These are phyloP conservation scores for Diaporthe sp. DNA, from an alignment of 2,329 filamentous ascomycete species.

Conservation along the genomic window DNA sequence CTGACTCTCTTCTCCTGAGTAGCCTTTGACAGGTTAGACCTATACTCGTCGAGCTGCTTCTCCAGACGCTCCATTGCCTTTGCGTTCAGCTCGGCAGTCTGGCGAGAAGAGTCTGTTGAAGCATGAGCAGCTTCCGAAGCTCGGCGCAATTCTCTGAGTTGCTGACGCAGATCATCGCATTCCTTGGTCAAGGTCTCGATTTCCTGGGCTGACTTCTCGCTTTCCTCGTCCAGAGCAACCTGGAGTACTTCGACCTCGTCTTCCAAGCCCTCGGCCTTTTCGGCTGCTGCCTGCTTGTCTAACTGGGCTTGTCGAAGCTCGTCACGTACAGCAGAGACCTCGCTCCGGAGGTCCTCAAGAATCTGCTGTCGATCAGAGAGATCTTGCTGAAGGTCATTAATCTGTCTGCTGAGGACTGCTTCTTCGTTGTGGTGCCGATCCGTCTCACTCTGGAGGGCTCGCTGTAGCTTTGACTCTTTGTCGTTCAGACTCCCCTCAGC, in stretches of 20 bases:
- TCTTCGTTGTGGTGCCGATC: conserved; percentile 82
- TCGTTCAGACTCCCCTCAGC: conserved; percentile 76
- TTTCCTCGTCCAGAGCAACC: conserved; percentile 74
- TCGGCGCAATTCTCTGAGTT: conserved; percentile 55
- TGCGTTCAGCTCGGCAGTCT: conserved; percentile 52
- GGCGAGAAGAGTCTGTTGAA: conserved; percentile 50
- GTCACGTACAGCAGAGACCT: conserved; percentile 76
- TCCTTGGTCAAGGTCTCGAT: conserved; percentile 60
- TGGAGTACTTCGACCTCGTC: conserved; percentile 84
- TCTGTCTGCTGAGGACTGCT: conserved; percentile 77
- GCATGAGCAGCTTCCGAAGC: conserved; percentile 49
- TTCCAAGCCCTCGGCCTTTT: conserved; percentile 78
- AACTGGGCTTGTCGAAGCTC: conserved; percentile 78
- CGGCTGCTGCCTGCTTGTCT: conserved; percentile 72
- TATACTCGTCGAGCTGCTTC: conserved; percentile 71
- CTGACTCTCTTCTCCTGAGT: conserved; percentile 61
- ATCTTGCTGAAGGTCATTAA: conserved; percentile 80
- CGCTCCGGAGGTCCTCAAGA: conserved; percentile 75
- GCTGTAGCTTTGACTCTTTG: conserved; percentile 77
- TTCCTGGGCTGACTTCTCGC: conserved; percentile 68
- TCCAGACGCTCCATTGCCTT: conserved; percentile 66
- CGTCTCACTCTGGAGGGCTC: conserved; percentile 78
- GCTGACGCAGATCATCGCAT: conserved; percentile 58
- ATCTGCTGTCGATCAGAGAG: conserved; percentile 76
- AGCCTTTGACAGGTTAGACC: conserved; percentile 77